These are phyloP conservation scores for Cladophialophora exuberans DNA, from an alignment of 2,329 filamentous ascomycete genomes.

Conservation along the genomic window DNA sequence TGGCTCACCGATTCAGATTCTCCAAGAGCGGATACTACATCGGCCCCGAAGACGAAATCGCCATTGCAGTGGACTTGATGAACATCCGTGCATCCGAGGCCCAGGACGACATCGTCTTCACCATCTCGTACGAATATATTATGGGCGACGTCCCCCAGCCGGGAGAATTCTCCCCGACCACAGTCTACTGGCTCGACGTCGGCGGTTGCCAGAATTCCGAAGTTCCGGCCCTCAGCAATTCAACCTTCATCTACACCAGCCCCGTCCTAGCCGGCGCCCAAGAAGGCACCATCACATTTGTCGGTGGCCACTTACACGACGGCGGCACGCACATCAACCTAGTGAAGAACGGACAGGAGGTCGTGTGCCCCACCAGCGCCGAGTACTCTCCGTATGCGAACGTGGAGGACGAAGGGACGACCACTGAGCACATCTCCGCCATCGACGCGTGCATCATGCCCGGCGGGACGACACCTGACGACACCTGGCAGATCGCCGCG, in stretches of 20 bases:
- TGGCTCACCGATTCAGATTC: neutral
- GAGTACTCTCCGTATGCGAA: conserved; percentile 1
- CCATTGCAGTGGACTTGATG: conserved; percentile 19
- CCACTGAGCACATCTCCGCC: conserved; percentile 15
- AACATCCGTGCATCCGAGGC: conserved; percentile 10
- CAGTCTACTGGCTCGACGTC: conserved; percentile 19
- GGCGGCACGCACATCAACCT: conserved; percentile 21
- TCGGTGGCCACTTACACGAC: conserved; percentile 21
- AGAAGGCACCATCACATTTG: conserved; percentile 10
- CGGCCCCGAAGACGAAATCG: conserved; percentile 5
- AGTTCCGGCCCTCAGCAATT: conserved; percentile 11
- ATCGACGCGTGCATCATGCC: conserved; percentile 9
- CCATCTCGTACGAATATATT: conserved; percentile 20
- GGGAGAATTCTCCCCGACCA: conserved; percentile 1
- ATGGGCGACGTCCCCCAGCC: neutral
- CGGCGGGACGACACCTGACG: neutral
- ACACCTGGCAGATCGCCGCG: conserved; percentile 16
- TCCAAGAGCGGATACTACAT: conserved; percentile 19
- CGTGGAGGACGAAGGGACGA: neutral
- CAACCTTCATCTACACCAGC: conserved; percentile 14
- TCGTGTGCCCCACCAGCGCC: conserved; percentile 10
- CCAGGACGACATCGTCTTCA: conserved; percentile 18
- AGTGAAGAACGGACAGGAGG: conserved; percentile 13
- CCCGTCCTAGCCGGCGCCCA: neutral
- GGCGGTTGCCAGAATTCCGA: conserved; percentile 13